Evolutionary conservation across 1,284 basidiomycete genomes (phyloP), one percentile per base, ranked within the genome.

Genomic region (Anthracocystis panici-leucophaei): DNA sequence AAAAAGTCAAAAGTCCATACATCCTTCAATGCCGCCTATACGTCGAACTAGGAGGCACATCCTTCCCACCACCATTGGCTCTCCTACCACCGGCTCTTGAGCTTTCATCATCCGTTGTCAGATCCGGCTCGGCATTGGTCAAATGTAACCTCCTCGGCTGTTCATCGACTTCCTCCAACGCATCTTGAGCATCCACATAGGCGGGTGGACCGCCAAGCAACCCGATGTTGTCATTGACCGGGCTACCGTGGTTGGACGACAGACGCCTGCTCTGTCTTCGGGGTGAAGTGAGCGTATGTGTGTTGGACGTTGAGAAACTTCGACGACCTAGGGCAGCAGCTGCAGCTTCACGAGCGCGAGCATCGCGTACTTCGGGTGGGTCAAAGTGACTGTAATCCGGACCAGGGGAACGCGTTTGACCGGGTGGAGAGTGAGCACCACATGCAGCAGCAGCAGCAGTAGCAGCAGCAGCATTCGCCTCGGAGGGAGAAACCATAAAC

Each of bases 351-450:
- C 72, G 56, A 12, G 69, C 75, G n/a, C 80, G 71, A 23, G 64
- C 65, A 29, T 77, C 79, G 11, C 78, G 72, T 21, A 82, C 75
- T 52, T 82, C 80, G 27, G 79, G 79, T 16, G 80, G 77, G 60
- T 82, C 80, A 51, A 82, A 74, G 56, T 82, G 80, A 57, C 58
- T 71, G 65, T 82, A 82, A 35, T 78, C 74, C 2, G 73, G 78
- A 42, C 65, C 76, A 7, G 75, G 57, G 7, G 57, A 62, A 33
- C 73, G 58, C 7, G 72, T 38, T 8, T 56, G 58, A 20, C 41
- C 42, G 9, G 61, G 49, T 46, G 57, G 50, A 20, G 16, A 29
- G 12, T 31, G 57, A 14, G 38, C n/a, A 20, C 25, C 35, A 41
- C 21, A 21, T 42, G 54, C 55, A 50, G 56, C 60, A 49, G 51